Evolutionary conservation across 495 filamentous ascomycete genomes (phyloP), one percentile per base, ranked within the genome.

Genomic region (Penicillium cinerascens): DNA sequence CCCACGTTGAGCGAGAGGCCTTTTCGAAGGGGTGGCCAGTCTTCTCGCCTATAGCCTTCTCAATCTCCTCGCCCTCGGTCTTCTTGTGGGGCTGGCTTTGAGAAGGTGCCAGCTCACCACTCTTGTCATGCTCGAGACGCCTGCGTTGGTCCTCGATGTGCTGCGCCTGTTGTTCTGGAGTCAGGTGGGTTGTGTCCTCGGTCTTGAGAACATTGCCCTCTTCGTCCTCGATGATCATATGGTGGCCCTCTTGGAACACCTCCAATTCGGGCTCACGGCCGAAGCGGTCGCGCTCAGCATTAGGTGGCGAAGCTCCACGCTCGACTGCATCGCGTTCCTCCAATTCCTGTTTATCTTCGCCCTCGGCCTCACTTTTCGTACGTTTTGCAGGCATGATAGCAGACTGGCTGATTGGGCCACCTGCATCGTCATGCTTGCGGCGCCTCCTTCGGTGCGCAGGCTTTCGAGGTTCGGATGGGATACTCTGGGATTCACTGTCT

Each of bases 401-500:
- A 33, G 92, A 95, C 67, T 95, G 84, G 50, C 81, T 88, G 52
- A 98, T 88, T 5, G 91, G 93, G 0, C 93, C 93, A 47, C 93
- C 93, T 6, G 87, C 84, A 1, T 84, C 87, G 45, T 82, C 76
- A 79, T 84, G 87, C 71, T 82, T 89, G 51, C 78, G 87, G 49
- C 78, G 85, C 50, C 86, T 78, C 15, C 84, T 49, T 21, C 61
- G 54, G 2, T 51, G 74, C 9, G 80, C 74, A 27, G 83, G 74
- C 41, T 79, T 78, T n/a, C 83, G 57, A 51, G 83, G 87, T 8
- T 84, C 82, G 8, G 83, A 58, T 29, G 84, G 77, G 45, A 81
- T 85, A 16, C 70, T 73, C 65, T 56, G 75, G 9, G 66, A 51
- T 23, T 75, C 74, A 27, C 67, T 78, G 1, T 95, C 89, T 15